phyloP scores from a whole-genome alignment of 768 basidiomycete genomes.

The Glaciozyma antarctica region DNA sequence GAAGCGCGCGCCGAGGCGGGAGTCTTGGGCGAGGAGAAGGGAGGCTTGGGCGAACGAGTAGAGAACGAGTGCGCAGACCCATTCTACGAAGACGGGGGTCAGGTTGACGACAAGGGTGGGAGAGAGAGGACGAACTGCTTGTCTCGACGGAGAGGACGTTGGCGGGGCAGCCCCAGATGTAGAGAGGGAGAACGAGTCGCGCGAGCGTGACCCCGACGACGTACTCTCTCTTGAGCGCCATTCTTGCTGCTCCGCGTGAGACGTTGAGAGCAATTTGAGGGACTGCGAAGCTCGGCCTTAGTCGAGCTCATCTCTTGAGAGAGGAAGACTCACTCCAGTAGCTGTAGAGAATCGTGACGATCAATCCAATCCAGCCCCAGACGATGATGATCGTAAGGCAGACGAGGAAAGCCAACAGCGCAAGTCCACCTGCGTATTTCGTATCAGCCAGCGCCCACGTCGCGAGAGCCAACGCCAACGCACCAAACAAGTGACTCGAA shows the following conservation, averaged over 20 bases:
- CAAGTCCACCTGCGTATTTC: background rate
- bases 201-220: constrained; percentile 30
- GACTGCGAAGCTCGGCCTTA: constrained; percentile 4
- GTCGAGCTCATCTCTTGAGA: background rate
- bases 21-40: constrained; percentile 31
- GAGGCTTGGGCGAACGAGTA: constrained; percentile 26
- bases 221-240: constrained; percentile 30
- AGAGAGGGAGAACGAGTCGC: constrained; percentile 32
- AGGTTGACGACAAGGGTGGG: background rate
- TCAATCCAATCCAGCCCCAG: constrained; percentile 24
- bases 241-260: constrained; percentile 27
- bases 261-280: constrained; percentile 35
- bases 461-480: background rate
- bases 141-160: constrained; percentile 33
- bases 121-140: constrained; percentile 16
- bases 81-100: constrained; percentile 5
- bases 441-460: background rate
- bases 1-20: constrained; percentile 28
- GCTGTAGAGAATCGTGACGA: constrained; percentile 25
- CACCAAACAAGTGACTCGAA: background rate
- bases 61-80: constrained; percentile 27
- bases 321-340: constrained; percentile 28
- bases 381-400: constrained; percentile 5
- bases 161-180: constrained; percentile 31
- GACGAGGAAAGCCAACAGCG: background rate